Evolutionary conservation across 176 grass and related monocot genomes (phyloP).

Genomic region (Triticum monococcum): DNA sequence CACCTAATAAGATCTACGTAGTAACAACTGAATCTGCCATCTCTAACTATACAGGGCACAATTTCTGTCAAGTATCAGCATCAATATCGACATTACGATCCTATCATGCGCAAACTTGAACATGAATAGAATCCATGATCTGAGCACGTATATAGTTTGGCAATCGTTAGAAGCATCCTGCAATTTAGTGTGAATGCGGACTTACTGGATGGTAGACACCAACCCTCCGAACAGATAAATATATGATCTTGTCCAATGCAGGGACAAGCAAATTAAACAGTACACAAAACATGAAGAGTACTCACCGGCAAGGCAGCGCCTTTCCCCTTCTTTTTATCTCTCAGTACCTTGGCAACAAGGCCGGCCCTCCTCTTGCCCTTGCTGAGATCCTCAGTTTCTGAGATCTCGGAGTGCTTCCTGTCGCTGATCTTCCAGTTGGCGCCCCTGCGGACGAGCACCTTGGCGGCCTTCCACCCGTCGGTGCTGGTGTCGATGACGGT

Average conservation of each 20-base stretch:
- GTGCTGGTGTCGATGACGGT: conserved; percentile 90
- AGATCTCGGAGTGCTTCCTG: conserved; percentile 1
- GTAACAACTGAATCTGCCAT: conserved; percentile 10
- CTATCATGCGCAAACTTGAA: neutral
- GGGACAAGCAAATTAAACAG: conserved; percentile 1
- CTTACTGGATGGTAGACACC: neutral
- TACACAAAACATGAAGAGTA: neutral
- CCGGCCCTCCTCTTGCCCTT: conserved; percentile 52
- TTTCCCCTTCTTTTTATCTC: conserved; percentile 43
- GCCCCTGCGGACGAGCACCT: conserved; percentile 66
- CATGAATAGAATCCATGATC: conserved; percentile 12
- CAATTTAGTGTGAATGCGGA: neutral
- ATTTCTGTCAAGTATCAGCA: neutral
- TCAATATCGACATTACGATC: neutral
- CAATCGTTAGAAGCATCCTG: neutral
- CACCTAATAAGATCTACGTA: neutral
- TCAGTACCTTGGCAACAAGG: conserved; percentile 39
- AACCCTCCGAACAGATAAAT: neutral
- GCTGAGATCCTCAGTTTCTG: conserved; percentile 30
- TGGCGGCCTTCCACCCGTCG: conserved; percentile 61
- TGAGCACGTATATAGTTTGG: neutral
- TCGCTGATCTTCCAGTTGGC: conserved; percentile 39
- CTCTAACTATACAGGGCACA: neutral
- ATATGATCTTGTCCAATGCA: neutral
- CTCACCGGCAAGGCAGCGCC: conserved; percentile 15